Evolutionary conservation across 2,329 filamentous ascomycete genomes (phyloP).

Genomic region (Fusarium nodosum): DNA sequence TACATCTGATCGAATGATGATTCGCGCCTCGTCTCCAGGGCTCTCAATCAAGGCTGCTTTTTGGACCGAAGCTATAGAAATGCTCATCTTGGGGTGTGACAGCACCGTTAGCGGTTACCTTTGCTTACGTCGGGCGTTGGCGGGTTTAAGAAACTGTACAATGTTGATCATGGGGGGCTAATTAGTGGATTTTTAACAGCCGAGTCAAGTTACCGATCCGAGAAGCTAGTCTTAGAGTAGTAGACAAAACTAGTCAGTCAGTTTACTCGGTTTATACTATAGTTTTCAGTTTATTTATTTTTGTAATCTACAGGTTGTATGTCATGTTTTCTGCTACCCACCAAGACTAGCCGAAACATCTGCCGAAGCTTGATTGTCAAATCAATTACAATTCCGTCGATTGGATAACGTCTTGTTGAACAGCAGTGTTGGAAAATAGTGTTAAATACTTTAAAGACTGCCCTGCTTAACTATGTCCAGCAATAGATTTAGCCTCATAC

Average conservation of each 20-base stretch:
- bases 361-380: slow-evolving; percentile 7
- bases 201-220: slow-evolving; percentile 22
- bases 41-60: slow-evolving; percentile 37
- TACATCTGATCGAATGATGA: slow-evolving; percentile 13
- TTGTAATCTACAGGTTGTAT: too few species aligned
- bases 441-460: not conserved
- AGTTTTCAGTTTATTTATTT: too few species aligned
- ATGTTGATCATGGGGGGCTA: not conserved
- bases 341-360: slow-evolving; percentile 4
- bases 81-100: slow-evolving; percentile 12
- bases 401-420: not conserved
- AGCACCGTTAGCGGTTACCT: not conserved
- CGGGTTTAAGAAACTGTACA: not conserved
- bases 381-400: not conserved
- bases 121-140: not conserved
- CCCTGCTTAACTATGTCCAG: slow-evolving; percentile 6
- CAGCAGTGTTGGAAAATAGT: too few species aligned
- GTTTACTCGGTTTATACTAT: too few species aligned
- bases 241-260: too few species aligned
- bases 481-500: slow-evolving; percentile 34
- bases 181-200: not conserved
- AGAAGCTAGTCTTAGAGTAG: not conserved
- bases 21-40: slow-evolving; percentile 26
- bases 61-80: slow-evolving; percentile 6
- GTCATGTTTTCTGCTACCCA: too few species aligned